Evolutionary conservation across 2,329 filamentous ascomycete genomes (phyloP).

Genomic region (Metarhizium guizhouense): DNA sequence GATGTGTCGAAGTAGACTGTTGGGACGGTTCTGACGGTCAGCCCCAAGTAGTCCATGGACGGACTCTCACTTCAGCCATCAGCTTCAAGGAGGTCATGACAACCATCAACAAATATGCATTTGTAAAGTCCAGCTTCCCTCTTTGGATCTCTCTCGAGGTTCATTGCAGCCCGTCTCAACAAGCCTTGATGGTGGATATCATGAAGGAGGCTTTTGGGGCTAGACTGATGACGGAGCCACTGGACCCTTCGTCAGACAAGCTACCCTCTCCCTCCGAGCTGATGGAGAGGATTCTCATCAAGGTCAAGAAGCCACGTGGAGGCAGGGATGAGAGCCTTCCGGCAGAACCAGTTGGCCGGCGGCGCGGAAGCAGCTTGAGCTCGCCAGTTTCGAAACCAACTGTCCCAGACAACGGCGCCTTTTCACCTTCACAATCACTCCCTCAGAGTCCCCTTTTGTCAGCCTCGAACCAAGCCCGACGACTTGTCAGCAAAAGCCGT

Average conservation of each 20-base stretch:
- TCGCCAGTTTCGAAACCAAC: slow-evolving; percentile 53
- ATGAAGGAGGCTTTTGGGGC: slow-evolving; percentile 78
- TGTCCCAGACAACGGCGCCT: slow-evolving; percentile 43
- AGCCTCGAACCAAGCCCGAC: slow-evolving; percentile 42
- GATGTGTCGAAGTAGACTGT: slow-evolving; percentile 95
- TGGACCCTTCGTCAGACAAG: slow-evolving; percentile 57
- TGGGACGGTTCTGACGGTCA: slow-evolving; percentile 89
- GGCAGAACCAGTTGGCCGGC: slow-evolving; percentile 33
- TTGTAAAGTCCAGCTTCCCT: slow-evolving; percentile 76
- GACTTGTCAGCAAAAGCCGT: slow-evolving; percentile 38
- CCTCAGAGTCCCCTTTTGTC: slow-evolving; percentile 46
- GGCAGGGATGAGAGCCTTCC: slow-evolving; percentile 29
- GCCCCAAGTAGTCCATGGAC: slow-evolving; percentile 84
- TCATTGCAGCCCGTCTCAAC: slow-evolving; percentile 77
- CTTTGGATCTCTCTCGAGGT: slow-evolving; percentile 94
- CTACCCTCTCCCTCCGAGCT: slow-evolving; percentile 83
- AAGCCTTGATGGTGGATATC: slow-evolving; percentile 78
- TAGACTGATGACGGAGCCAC: slow-evolving; percentile 67
- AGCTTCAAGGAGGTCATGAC: slow-evolving; percentile 87
- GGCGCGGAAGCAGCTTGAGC: slow-evolving; percentile 63
- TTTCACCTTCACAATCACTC: slow-evolving; percentile 41
- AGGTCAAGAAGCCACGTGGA: slow-evolving; percentile 70
- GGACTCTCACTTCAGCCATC: slow-evolving; percentile 80
- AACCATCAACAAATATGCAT: slow-evolving; percentile 91
- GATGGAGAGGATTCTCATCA: slow-evolving; percentile 77